Evolutionary conservation across 495 filamentous ascomycete species (phyloP).

Genomic region (Stereocaulon alpinum): DNA sequence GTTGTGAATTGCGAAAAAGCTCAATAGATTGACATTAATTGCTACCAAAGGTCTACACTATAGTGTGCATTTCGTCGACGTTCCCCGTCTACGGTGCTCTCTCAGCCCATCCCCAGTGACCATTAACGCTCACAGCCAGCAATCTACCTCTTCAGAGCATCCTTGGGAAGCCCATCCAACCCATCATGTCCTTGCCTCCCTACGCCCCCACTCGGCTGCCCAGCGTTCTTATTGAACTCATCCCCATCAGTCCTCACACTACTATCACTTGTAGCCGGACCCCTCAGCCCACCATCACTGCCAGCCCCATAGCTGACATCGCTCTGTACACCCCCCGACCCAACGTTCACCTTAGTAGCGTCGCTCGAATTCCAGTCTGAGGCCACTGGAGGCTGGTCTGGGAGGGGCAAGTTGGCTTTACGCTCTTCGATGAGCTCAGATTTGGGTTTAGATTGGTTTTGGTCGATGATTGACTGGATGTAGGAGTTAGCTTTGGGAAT

Average conservation of each 20-base stretch:
- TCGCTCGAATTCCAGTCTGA: conserved; percentile 73
- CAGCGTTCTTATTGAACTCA: conserved; percentile 32
- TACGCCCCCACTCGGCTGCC: conserved; percentile 29
- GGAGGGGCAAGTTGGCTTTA: conserved; percentile 64
- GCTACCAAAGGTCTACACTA: too few relatives aligned
- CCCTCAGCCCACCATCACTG: conserved; percentile 43
- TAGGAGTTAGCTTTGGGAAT: background rate
- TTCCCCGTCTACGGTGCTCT: background rate
- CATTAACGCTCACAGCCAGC: background rate
- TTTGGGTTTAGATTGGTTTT: conserved; percentile 41
- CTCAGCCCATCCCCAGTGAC: background rate
- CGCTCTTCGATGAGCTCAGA: conserved; percentile 51
- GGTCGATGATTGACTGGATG: conserved; percentile 37
- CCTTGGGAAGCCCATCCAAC: conserved; percentile 39
- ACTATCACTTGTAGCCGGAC: conserved; percentile 51
- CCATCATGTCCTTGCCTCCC: conserved; percentile 47
- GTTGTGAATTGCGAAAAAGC: too few relatives aligned
- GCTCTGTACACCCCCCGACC: conserved; percentile 44
- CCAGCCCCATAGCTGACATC: conserved; percentile 45
- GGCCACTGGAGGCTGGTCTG: conserved; percentile 59
- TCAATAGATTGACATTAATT: too few relatives aligned
- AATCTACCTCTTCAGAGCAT: conserved; percentile 34
- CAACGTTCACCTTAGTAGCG: conserved; percentile 54
- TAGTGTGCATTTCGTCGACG: too few relatives aligned
- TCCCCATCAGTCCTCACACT: conserved; percentile 41